A percentile compares a stretch with the other conserved stretches of the same genome.
Evolutionary conservation across 75 land plant genomes (phyloP).

Genomic region (Pinus albicaulis): DNA sequence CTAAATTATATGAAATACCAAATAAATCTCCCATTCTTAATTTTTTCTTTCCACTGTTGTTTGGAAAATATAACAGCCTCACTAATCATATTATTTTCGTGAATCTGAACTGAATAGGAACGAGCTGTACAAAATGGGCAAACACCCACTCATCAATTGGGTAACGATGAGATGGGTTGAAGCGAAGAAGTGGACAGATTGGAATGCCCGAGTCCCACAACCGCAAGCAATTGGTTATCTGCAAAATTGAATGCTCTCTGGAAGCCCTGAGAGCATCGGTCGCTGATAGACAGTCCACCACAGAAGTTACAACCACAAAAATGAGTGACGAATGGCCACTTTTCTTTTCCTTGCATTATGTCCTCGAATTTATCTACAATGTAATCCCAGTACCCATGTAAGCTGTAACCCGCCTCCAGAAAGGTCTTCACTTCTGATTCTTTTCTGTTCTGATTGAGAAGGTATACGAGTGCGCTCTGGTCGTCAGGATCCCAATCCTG

Average conservation of each 20-base stretch:
- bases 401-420: slow-evolving; percentile 16
- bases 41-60: no score
- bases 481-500: slow-evolving; percentile 23
- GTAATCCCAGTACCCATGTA: slow-evolving; percentile 26
- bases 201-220: slow-evolving; percentile 8
- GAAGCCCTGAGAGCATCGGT: slow-evolving; percentile 17
- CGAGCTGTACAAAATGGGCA: no score
- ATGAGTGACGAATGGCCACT: slow-evolving; percentile 44
- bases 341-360: slow-evolving; percentile 13
- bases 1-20: no score
- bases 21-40: no score
- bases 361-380: slow-evolving; percentile 32
- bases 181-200: slow-evolving; percentile 2
- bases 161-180: not conserved
- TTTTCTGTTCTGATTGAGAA: slow-evolving; percentile 2
- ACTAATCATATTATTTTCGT: no score
- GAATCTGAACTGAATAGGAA: no score
- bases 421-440: slow-evolving; percentile 9
- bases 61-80: no score
- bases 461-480: slow-evolving; percentile 25
- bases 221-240: slow-evolving; percentile 27
- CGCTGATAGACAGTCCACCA: slow-evolving; percentile 6
- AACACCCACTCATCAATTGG: no score
- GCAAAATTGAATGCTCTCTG: slow-evolving; percentile 36
- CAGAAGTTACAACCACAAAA: slow-evolving; percentile 44